Evolutionary conservation across 2,329 filamentous ascomycete genomes (phyloP), one percentile per base, ranked within the genome.

Genomic region (Exophiala xenobiotica): DNA sequence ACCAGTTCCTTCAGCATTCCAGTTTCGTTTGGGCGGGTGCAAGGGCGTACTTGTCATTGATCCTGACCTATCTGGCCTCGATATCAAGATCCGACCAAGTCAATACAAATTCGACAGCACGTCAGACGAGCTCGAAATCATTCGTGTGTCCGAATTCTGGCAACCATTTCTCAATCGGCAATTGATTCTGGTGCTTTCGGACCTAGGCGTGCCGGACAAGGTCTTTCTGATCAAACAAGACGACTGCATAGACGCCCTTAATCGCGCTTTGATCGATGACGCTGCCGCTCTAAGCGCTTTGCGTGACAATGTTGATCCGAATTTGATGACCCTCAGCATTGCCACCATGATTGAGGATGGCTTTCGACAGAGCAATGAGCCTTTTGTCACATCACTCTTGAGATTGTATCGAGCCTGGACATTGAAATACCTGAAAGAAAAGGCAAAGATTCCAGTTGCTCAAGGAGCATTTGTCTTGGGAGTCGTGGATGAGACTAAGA

Each of bases 11-110:
- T 95, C 90, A 0, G 87, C 88, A 0, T 92, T 88, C 59, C 93
- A 99, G 63, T 96, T 97, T 63, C 87, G 93, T 6, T 82, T 96
- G 62, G 91, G 89, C 6, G 93, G 93, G 1, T 91, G 85, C 71
- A 99, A 99, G 71, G 93, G 93, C 0, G 84, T 99, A 11, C 75
- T 99, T 14, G 82, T 84, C 0, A 77, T 90, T 3, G 92, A 88
- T 70, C 81, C 87, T 0, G 78, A 85, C 3, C 80, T 85, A 7
- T 79, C 78, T 54, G 78, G 78, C 0, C 80, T 78, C 23, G 82
- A 91, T 50, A 80, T 97, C 0, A 83, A 88, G 46, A 83, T 96
- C 44, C 84, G 93, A 2, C 80, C 82, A 11, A 96, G 89, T 9
- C 93, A 99, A 64, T 79, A 87, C 63, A 99, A 99, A 68, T 99